Evolutionary conservation across 495 filamentous ascomycete genomes (phyloP).

Genomic region (Staphylotrichum longicolle): DNA sequence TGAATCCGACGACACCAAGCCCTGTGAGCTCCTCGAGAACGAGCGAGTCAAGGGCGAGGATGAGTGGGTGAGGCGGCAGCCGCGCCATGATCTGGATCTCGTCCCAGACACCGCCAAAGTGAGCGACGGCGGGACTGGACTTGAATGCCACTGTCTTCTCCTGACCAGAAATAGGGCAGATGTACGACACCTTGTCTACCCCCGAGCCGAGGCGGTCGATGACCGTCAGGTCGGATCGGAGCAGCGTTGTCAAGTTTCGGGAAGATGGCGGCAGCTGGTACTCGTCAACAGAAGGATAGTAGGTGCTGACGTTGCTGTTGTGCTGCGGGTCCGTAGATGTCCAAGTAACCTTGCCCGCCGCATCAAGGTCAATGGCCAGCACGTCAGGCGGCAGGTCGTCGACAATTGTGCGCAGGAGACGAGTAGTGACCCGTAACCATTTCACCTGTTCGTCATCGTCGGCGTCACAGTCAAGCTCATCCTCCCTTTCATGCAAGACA

Average conservation of each 20-base stretch:
- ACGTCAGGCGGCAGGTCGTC: too few relatives aligned
- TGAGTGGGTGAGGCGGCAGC: constrained; percentile 29
- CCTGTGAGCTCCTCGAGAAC: constrained; percentile 37
- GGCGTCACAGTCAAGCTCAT: not conserved
- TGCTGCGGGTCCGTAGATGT: not conserved
- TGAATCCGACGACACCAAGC: constrained; percentile 43
- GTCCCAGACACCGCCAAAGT: not conserved
- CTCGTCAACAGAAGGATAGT: not conserved
- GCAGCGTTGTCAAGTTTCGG: not conserved
- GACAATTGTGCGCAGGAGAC: too few relatives aligned
- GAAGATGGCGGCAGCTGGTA: not conserved
- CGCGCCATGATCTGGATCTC: constrained; percentile 12
- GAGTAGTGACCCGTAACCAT: too few relatives aligned
- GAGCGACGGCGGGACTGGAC: not conserved
- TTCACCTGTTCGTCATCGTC: not conserved
- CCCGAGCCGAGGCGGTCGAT: not conserved
- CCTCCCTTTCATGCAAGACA: not conserved
- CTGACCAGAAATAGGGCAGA: not conserved
- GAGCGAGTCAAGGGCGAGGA: constrained; percentile 39
- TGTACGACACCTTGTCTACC: not conserved
- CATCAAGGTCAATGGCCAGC: too few relatives aligned
- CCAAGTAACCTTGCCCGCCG: not conserved
- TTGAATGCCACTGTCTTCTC: not conserved
- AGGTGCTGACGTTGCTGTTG: not conserved
- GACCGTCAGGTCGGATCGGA: not conserved